Percentiles rank a stretch among this genome's conserved stretches.
These are phyloP conservation scores for Magnaporthiopsis incrustans DNA, from an alignment of 2,329 filamentous ascomycete genomes.

Conservation along the genomic window DNA sequence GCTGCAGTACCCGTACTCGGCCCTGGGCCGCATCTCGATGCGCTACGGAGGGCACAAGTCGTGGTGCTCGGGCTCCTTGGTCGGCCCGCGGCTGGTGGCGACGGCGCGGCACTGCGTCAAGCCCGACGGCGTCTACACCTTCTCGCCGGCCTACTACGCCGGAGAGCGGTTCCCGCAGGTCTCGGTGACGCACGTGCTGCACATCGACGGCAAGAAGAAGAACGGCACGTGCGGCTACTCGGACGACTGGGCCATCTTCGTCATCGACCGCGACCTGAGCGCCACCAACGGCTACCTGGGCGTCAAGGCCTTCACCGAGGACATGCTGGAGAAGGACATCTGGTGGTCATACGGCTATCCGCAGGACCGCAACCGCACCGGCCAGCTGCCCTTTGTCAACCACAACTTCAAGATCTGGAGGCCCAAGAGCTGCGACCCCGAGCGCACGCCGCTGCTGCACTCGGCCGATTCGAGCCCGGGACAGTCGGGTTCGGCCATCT, in stretches of 20 bases:
- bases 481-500: constrained; percentile 4
- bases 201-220: not conserved
- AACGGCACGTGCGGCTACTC: not conserved
- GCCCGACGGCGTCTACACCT: not conserved
- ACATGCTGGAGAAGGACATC: not conserved
- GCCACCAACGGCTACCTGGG: constrained; percentile 4
- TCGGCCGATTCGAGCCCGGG: not conserved
- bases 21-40: not conserved
- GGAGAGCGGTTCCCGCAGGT: not conserved
- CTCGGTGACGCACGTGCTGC: constrained; percentile 1
- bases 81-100: not conserved
- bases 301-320: not conserved
- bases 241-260: constrained; percentile 5
- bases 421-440: not conserved
- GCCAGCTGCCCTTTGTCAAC: constrained; percentile 1
- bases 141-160: constrained; percentile 2
- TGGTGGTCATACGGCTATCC: constrained; percentile 2
- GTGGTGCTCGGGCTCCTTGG: constrained; percentile 1
- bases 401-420: not conserved
- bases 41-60: not conserved
- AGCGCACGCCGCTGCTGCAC: not conserved
- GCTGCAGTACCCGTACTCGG: constrained; percentile 2
- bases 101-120: constrained; percentile 7
- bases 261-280: not conserved
- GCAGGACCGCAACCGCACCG: constrained; percentile 2